phyloP scores from a whole-genome alignment of 768 basidiomycete genomes.

The Megacollybia marginata region DNA sequence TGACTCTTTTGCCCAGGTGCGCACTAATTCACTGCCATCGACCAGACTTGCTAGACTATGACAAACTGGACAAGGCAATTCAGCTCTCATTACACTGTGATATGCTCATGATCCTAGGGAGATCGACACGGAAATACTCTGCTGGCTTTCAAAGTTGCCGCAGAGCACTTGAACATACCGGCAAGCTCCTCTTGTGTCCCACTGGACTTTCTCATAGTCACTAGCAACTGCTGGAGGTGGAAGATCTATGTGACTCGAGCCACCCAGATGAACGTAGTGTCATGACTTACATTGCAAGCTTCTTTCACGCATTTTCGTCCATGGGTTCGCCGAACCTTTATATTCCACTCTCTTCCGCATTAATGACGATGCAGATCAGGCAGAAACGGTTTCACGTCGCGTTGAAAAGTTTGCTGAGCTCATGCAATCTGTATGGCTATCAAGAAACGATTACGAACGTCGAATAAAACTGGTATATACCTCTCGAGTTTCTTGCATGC shows the following conservation, averaged over 20 bases:
- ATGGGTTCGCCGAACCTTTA: constrained; percentile 53
- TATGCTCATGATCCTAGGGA: constrained; percentile 30
- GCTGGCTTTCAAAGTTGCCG: constrained; percentile 83
- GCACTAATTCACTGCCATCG: constrained; percentile 97
- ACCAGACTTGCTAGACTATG: constrained; percentile 89
- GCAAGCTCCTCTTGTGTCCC: constrained; percentile 35
- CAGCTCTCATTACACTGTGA: neutral
- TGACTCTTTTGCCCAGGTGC: constrained; percentile 52
- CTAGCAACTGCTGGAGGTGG: constrained; percentile 92
- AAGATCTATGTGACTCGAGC: constrained; percentile 84
- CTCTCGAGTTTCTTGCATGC: constrained; percentile 1
- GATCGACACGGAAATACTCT: constrained; percentile 80
- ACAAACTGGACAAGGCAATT: constrained; percentile 74
- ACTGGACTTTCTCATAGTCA: constrained; percentile 2
- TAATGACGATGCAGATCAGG: constrained; percentile 61
- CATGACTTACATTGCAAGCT: constrained; percentile 97
- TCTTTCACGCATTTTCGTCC: constrained; percentile 95
- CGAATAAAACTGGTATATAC: constrained; percentile 61
- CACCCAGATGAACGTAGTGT: constrained; percentile 93
- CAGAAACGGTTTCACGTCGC: constrained; percentile 87
- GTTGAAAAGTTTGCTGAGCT: constrained; percentile 95
- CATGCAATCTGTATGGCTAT: constrained; percentile 87
- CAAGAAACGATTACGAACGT: constrained; percentile 87
- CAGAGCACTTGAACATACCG: constrained; percentile 84
- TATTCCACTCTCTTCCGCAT: constrained; percentile 13